Conservation (phyloP, 2,329 filamentous ascomycete genomes). For the Mycosphaerella sp. region DNA sequence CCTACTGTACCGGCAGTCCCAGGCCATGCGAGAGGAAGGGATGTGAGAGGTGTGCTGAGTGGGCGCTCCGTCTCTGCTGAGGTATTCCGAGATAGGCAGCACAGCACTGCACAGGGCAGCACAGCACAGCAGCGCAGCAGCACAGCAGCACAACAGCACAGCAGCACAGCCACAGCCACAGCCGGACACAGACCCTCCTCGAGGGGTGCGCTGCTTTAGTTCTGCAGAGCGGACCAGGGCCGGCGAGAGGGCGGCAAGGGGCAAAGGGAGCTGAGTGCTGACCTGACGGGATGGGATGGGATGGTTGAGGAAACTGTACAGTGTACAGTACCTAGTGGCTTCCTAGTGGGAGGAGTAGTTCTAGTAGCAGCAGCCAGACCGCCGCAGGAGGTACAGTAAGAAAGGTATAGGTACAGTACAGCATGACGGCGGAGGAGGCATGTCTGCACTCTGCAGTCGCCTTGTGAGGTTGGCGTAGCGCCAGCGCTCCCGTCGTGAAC, state of each 20-base stretch:
- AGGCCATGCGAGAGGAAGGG: conserved; percentile 17
- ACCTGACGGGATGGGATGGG: too few relatives aligned
- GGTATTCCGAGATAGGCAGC: conserved; percentile 10
- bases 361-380: conserved; percentile 1
- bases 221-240: conserved; percentile 6
- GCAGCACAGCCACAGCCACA: too few relatives aligned
- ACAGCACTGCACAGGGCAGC: background rate
- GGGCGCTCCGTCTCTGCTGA: conserved; percentile 3
- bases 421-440: too few relatives aligned
- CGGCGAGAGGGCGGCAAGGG: background rate
- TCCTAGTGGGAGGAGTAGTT: background rate
- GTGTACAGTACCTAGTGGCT: too few relatives aligned
- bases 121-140: background rate
- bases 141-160: conserved; percentile 4
- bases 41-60: conserved; percentile 8
- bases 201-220: background rate
- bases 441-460: conserved; percentile 1
- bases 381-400: conserved; percentile 5
- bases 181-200: conserved; percentile 3
- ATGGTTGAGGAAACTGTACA: too few relatives aligned
- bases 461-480: background rate
- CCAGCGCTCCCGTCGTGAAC: background rate
- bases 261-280: background rate
- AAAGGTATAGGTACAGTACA: too few relatives aligned
- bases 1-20: conserved; percentile 11